Conservation (phyloP, 1,139 yeast species). For the Kodamaea sp. region DNA sequence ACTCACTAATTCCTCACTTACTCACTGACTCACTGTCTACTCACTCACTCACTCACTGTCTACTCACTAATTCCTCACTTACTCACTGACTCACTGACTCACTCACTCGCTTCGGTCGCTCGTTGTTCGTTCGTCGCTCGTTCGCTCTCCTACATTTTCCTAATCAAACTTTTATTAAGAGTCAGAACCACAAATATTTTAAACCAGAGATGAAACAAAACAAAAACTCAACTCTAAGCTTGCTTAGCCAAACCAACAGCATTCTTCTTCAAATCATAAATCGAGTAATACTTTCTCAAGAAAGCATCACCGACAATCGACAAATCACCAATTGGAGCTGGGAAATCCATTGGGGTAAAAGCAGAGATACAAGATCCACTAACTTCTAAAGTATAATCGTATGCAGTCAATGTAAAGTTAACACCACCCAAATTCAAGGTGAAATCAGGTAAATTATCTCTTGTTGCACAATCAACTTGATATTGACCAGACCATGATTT, state of each 20-base stretch:
- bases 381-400: conserved; percentile 89
- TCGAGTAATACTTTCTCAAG: conserved; percentile 90
- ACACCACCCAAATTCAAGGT: conserved; percentile 85
- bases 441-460: conserved; percentile 83
- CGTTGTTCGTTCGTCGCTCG: no score
- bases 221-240: conserved; percentile 24
- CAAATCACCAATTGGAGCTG: conserved; percentile 92
- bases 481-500: conserved; percentile 98
- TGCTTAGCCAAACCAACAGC: conserved; percentile 92
- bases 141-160: no score
- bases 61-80: no score
- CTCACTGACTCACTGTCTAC: no score
- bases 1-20: no score
- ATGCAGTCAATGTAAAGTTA: conserved; percentile 83
- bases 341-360: conserved; percentile 96
- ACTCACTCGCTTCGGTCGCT: no score
- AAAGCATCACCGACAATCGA: conserved; percentile 97
- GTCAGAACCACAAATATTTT: neutral
- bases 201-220: neutral
- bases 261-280: conserved; percentile 83
- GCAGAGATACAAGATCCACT: conserved; percentile 95
- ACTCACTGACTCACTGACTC: no score
- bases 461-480: conserved; percentile 79
- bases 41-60: no score
- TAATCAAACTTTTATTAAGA: neutral